phyloP scores from a whole-genome alignment of 2,329 filamentous ascomycete species.

The Helminthosporium solani region DNA sequence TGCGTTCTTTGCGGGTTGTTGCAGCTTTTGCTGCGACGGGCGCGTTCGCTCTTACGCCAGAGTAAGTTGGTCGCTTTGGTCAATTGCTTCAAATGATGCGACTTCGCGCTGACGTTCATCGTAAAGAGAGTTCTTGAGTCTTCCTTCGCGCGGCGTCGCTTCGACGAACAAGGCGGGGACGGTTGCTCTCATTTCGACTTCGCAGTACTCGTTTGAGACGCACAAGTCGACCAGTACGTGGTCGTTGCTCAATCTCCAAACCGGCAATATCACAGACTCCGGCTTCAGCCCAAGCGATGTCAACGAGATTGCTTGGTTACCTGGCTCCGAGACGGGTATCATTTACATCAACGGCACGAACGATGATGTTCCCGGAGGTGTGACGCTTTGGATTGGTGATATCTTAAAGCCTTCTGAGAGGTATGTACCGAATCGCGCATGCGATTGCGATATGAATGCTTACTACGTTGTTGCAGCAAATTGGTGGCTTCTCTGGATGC shows the following conservation, averaged over 20 bases:
- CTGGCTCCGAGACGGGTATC: constrained; percentile 50
- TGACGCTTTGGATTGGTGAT: constrained; percentile 40
- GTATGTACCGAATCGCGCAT: constrained; percentile 7
- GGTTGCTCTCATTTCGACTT: constrained; percentile 65
- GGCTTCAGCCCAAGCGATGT: constrained; percentile 35
- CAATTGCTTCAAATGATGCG: constrained; percentile 2
- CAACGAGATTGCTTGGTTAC: constrained; percentile 38
- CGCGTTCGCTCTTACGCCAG: constrained; percentile 36
- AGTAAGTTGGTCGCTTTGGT: constrained; percentile 24
- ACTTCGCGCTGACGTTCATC: constrained; percentile 7
- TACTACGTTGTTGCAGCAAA: constrained; percentile 18
- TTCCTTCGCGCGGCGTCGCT: constrained; percentile 69
- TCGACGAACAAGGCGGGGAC: constrained; percentile 67
- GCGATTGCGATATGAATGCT: neutral
- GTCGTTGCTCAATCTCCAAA: constrained; percentile 34
- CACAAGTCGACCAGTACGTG: constrained; percentile 63
- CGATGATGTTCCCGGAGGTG: constrained; percentile 51
- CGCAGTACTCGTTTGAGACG: constrained; percentile 76
- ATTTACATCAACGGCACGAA: constrained; percentile 66
- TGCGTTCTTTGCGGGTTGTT: constrained; percentile 35
- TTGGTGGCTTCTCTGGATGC: constrained; percentile 47
- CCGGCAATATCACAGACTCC: constrained; percentile 34
- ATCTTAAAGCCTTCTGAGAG: constrained; percentile 26
- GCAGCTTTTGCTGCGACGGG: constrained; percentile 37
- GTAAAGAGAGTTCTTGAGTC: constrained; percentile 58